Evolutionary conservation across 306 rosid genomes (phyloP).

Genomic region (Ammopiptanthus mongolicus): DNA sequence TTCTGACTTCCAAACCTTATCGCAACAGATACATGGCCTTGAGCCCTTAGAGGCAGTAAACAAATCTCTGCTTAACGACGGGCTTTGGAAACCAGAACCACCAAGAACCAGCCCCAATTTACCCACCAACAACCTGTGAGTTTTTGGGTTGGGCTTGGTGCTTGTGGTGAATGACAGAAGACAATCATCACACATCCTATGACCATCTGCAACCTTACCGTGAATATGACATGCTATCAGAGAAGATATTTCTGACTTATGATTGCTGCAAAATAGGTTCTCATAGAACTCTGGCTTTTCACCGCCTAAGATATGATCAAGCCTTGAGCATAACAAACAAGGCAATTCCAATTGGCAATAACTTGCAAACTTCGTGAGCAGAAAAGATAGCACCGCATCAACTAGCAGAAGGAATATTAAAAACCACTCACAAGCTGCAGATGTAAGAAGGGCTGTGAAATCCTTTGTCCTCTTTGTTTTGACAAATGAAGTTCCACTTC

Average conservation of each 20-base stretch:
- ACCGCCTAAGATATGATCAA: conserved; percentile 47
- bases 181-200: conserved; percentile 66
- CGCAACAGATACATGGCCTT: conserved; percentile 52
- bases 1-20: conserved; percentile 45
- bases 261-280: conserved; percentile 57
- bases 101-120: conserved; percentile 44
- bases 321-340: conserved; percentile 81
- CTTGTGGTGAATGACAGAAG: conserved; percentile 40
- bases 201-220: conserved; percentile 46
- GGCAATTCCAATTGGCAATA: conserved; percentile 70
- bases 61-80: conserved; percentile 26
- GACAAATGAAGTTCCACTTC: conserved; percentile 37
- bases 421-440: conserved; percentile 88
- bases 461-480: conserved; percentile 42
- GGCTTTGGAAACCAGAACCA: conserved; percentile 35
- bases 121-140: conserved; percentile 42
- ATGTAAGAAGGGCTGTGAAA: conserved; percentile 38
- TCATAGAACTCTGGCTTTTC: conserved; percentile 39
- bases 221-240: conserved; percentile 49
- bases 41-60: conserved; percentile 25
- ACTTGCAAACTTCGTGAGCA: conserved; percentile 58
- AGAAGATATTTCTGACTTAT: conserved; percentile 60
- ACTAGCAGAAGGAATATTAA: conserved; percentile 69
- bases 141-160: conserved; percentile 24
- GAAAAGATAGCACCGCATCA: conserved; percentile 53